phyloP scores from a whole-genome alignment of 2,329 filamentous ascomycete genomes.

The Allantophomopsis cytisporea region DNA sequence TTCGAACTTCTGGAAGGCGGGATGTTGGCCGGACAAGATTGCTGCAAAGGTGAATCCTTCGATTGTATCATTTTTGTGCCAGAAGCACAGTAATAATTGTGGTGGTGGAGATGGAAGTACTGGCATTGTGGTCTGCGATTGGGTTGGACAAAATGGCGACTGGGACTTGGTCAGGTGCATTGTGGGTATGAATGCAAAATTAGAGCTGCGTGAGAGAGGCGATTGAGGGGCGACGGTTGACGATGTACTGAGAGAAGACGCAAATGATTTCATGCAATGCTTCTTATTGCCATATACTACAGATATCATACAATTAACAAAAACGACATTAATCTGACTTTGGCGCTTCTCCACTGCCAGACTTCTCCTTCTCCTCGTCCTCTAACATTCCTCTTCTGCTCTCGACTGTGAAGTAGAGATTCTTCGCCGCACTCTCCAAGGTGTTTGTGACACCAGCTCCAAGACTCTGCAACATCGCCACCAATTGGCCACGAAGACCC shows the following conservation, averaged over 20 bases:
- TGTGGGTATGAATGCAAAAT: slow-evolving; percentile 76
- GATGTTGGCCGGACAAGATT: slow-evolving; percentile 88
- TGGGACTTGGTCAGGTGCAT: slow-evolving; percentile 85
- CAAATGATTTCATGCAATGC: not conserved
- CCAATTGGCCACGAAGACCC: slow-evolving; percentile 68
- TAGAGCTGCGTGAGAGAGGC: slow-evolving; percentile 27
- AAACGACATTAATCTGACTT: not conserved
- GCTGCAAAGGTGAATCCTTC: slow-evolving; percentile 79
- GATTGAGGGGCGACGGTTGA: not conserved
- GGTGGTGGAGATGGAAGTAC: slow-evolving; percentile 60
- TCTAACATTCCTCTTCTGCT: slow-evolving; percentile 69
- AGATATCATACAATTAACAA: slow-evolving; percentile 12
- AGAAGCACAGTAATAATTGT: slow-evolving; percentile 31
- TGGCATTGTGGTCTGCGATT: slow-evolving; percentile 85
- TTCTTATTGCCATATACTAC: slow-evolving; percentile 5
- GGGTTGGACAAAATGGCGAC: slow-evolving; percentile 75
- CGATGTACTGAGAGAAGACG: not conserved
- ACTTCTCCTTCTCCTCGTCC: slow-evolving; percentile 35
- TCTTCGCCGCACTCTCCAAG: slow-evolving; percentile 71
- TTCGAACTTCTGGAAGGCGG: slow-evolving; percentile 86
- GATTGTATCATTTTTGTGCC: slow-evolving; percentile 47
- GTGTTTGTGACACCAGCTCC: slow-evolving; percentile 64
- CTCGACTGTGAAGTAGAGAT: slow-evolving; percentile 80
- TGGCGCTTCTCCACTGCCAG: not conserved
- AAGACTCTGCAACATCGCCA: slow-evolving; percentile 66